Evolutionary conservation across 306 rosid species (phyloP).

Genomic region (Clitoria ternatea): DNA sequence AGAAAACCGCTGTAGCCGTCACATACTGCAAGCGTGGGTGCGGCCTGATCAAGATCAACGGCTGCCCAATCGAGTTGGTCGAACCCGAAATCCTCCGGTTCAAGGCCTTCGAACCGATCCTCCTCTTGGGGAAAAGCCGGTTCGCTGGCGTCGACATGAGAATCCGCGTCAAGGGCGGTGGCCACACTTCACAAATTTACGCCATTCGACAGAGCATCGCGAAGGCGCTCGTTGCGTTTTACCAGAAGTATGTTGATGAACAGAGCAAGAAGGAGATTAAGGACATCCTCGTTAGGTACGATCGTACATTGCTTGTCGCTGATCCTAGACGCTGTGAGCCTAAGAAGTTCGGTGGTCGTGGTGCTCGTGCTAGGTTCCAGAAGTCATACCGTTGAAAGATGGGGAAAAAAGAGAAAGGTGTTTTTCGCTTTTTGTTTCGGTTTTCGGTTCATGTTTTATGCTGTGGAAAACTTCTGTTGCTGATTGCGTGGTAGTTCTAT

Average conservation of each 20-base stretch:
- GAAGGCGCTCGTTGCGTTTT: constrained; percentile 71
- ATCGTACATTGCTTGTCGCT: constrained; percentile 71
- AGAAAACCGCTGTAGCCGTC: constrained; percentile 89
- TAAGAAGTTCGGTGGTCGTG: constrained; percentile 93
- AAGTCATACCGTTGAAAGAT: constrained; percentile 71
- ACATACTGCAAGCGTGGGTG: constrained; percentile 86
- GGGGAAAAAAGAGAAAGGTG: background rate
- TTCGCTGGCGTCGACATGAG: constrained; percentile 78
- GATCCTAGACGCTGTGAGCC: constrained; percentile 92
- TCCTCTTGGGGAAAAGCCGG: constrained; percentile 61
- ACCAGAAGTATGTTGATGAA: constrained; percentile 86
- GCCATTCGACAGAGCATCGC: constrained; percentile 86
- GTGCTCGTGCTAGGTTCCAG: constrained; percentile 89
- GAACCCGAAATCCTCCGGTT: constrained; percentile 79
- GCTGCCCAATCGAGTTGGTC: constrained; percentile 74
- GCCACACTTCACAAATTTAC: constrained; percentile 82
- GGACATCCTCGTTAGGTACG: constrained; percentile 70
- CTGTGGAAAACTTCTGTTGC: constrained; percentile 33
- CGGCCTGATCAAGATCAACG: constrained; percentile 80
- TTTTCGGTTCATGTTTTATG: constrained; percentile 39
- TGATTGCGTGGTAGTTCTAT: background rate
- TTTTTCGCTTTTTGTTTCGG: background rate
- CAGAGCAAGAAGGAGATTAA: constrained; percentile 93
- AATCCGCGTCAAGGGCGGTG: constrained; percentile 78
- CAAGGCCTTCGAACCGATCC: constrained; percentile 82